phyloP scores from a whole-genome alignment of 2,329 filamentous ascomycete species.

The Microcyclospora pomicola region DNA sequence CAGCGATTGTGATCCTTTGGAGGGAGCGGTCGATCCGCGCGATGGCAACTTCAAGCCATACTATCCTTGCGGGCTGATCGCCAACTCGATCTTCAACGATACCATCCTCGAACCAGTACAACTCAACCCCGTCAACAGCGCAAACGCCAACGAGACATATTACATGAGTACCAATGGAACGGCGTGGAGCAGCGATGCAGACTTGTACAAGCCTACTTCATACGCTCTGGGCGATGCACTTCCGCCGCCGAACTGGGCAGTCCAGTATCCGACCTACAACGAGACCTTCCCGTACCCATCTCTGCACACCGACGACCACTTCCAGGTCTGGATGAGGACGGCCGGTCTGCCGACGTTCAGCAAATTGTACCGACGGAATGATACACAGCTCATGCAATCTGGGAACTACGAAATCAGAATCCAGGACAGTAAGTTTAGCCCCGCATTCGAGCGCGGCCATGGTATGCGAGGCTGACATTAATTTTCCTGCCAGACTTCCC shows the following conservation, averaged over 20 bases:
- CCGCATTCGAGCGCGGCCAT: neutral
- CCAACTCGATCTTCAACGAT: constrained; percentile 96
- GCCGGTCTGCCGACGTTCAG: constrained; percentile 88
- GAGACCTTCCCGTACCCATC: constrained; percentile 54
- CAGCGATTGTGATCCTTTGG: constrained; percentile 64
- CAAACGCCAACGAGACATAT: constrained; percentile 41
- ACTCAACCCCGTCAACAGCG: constrained; percentile 36
- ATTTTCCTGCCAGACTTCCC: constrained; percentile 53
- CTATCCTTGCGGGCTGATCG: constrained; percentile 90
- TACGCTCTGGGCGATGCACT: constrained; percentile 54
- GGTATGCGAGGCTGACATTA: constrained; percentile 6
- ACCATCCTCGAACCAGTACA: constrained; percentile 56
- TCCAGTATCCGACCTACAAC: constrained; percentile 58
- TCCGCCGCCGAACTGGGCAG: constrained; percentile 76
- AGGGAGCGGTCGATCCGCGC: constrained; percentile 13
- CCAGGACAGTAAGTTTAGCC: constrained; percentile 53
- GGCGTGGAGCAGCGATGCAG: constrained; percentile 72
- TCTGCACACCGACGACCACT: constrained; percentile 62
- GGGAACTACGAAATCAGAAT: constrained; percentile 70
- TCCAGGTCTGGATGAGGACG: constrained; percentile 98
- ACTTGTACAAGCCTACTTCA: constrained; percentile 58
- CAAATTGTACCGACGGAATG: constrained; percentile 80
- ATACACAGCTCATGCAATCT: constrained; percentile 48
- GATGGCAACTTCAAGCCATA: constrained; percentile 49
- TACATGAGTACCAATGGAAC: constrained; percentile 65